Conservation (phyloP, 2,329 filamentous ascomycete species). For the Phyllosticta capitalensis region DNA sequence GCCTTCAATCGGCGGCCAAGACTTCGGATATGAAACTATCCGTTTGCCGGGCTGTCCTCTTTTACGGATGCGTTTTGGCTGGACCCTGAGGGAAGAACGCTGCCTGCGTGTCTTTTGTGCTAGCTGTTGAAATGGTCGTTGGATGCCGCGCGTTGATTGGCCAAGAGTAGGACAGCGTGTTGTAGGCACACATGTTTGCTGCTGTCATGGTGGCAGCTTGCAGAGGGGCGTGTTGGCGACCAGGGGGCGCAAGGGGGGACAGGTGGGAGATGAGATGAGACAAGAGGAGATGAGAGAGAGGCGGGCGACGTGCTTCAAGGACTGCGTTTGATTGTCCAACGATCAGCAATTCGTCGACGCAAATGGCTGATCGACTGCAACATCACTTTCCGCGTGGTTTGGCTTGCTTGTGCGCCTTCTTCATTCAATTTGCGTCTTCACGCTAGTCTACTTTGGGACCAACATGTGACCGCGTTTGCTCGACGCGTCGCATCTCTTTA, state of each 20-base stretch:
- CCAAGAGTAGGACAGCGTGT: neutral
- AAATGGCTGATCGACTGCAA: neutral
- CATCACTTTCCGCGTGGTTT: neutral
- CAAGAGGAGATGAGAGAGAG: neutral
- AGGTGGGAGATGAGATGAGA: neutral
- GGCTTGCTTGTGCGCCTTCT: neutral
- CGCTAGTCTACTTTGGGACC: neutral
- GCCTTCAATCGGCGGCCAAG: neutral
- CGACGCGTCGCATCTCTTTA: neutral
- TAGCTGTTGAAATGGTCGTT: neutral
- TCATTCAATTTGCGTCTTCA: neutral
- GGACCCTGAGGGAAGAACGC: neutral
- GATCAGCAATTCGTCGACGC: neutral
- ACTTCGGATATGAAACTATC: neutral
- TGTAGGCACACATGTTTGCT: too few species aligned
- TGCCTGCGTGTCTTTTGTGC: neutral
- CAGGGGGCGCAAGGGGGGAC: neutral
- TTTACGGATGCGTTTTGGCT: neutral
- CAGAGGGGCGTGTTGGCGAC: neutral
- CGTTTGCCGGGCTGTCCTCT: neutral
- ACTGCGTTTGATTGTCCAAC: too few species aligned
- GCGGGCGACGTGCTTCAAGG: neutral
- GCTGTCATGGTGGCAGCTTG: neutral
- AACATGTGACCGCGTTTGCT: neutral
- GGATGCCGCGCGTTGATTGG: neutral